These are phyloP conservation scores for Eimeria praecox DNA, from an alignment of 169 alveolate genomes.

Conservation along the genomic window DNA sequence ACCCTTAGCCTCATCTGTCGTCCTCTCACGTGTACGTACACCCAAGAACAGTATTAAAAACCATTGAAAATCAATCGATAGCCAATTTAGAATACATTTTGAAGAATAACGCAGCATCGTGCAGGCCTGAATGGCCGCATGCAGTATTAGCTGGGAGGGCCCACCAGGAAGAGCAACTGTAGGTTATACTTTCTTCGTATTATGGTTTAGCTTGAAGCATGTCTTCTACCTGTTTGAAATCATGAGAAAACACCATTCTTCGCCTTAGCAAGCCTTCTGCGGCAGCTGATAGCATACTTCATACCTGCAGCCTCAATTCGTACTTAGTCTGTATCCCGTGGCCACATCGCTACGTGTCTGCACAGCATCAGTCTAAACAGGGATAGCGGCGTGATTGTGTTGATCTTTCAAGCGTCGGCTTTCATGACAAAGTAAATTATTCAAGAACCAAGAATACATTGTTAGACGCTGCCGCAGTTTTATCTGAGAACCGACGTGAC, in stretches of 20 bases:
- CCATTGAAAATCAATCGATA: background rate
- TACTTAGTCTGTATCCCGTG: background rate
- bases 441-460: background rate
- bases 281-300: background rate
- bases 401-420: background rate
- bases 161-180: background rate
- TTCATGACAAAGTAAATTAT: background rate
- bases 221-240: background rate
- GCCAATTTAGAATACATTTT: background rate
- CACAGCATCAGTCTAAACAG: background rate
- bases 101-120: background rate
- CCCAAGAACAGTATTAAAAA: background rate
- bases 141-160: background rate
- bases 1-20: background rate
- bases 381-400: background rate
- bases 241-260: background rate
- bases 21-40: background rate
- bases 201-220: background rate
- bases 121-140: background rate
- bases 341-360: background rate
- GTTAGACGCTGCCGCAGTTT: background rate
- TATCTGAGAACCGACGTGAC: background rate
- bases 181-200: background rate
- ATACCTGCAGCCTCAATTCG: background rate
- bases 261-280: background rate